Evolutionary conservation across 371 early-diverging fungal genomes (phyloP), one percentile per base, ranked within the genome.

Genomic region (Nematocida sp.): DNA sequence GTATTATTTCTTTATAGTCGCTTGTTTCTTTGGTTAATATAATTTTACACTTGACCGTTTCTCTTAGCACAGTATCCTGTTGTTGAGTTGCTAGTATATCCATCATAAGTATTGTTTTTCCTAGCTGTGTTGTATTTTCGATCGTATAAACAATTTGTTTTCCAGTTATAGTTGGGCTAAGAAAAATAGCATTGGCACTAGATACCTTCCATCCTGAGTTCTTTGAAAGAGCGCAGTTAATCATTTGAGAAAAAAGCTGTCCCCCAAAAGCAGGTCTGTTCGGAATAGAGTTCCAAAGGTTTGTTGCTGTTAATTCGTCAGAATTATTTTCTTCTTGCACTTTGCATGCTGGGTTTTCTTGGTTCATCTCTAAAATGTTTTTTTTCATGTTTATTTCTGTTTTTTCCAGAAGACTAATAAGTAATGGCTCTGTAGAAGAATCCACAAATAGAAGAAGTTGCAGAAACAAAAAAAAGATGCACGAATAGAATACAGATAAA

Each of bases 211-310:
- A 39, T 16, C 25, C 35, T 4, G 40, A 30, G 18, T 63, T 28
- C 48, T 63, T 38, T 33, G 11, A 16, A 5, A 42, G 47, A n/a
- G 63, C 63, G 16, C n/a, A n/a, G 16, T 45, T 16, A 25, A 63
- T 23, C 48, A 63, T 9, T 9, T 63, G 63, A n/a, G 63, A 45
- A 30, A 63, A 63, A 5, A 63, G 47, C 50, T 63, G 63, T 7
- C 63, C 63, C n/a, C 63, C 63, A 36, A 35, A 63, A n/a, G 50
- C 63, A 16, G 63, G 63, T 30, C 63, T 23, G 47, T 11, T 30
- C 7, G 7, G 7, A 23, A 45, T 13, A 45, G 11, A 23, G 13
- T 4, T 45, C 40, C 47, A 63, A 4, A 63, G 35, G 25, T 63
- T 13, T 26, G 23, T 33, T 7, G 53, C 4, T 7, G 26, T 28